Evolutionary conservation across 1,284 basidiomycete genomes (phyloP).

Genomic region (Coriolopsis trogii): DNA sequence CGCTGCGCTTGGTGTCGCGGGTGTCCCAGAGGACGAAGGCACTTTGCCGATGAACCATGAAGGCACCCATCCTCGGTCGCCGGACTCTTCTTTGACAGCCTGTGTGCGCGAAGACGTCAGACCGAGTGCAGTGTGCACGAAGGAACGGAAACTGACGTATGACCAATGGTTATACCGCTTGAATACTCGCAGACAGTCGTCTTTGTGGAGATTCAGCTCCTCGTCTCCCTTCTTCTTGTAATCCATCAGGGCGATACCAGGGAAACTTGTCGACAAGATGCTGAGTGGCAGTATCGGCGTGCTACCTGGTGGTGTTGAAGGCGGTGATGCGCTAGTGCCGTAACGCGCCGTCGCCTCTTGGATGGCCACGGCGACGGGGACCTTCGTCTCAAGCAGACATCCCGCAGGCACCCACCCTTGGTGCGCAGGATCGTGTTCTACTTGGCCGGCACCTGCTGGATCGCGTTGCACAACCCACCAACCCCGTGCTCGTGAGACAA

Average conservation of each 20-base stretch:
- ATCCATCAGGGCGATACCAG: slow-evolving; percentile 93
- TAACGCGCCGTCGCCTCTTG: slow-evolving; percentile 72
- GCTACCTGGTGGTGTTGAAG: slow-evolving; percentile 44
- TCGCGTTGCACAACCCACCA: slow-evolving; percentile 99
- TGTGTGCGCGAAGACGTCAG: slow-evolving; percentile 34
- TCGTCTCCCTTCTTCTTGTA: slow-evolving; percentile 91
- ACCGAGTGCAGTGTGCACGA: slow-evolving; percentile 4
- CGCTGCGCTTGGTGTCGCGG: slow-evolving; percentile 57
- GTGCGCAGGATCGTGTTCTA: slow-evolving; percentile 73
- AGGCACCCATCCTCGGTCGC: slow-evolving; percentile 92
- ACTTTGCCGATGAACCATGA: slow-evolving; percentile 83
- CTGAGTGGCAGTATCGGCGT: slow-evolving; percentile 84
- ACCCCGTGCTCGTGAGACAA: slow-evolving; percentile 90
- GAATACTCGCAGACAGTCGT: slow-evolving; percentile 89
- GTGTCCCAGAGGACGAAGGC: slow-evolving; percentile 49
- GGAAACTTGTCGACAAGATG: slow-evolving; percentile 94
- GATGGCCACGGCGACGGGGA: slow-evolving; percentile 77
- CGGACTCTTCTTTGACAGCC: slow-evolving; percentile 87
- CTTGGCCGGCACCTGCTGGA: slow-evolving; percentile 79
- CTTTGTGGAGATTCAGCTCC: slow-evolving; percentile 85
- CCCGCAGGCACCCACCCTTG: slow-evolving; percentile 92
- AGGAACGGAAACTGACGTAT: slow-evolving; percentile 58
- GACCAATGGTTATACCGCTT: slow-evolving; percentile 98
- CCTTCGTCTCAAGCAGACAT: slow-evolving; percentile 91
- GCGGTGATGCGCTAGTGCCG: slow-evolving; percentile 43